Percentiles rank a stretch among this genome's conserved stretches.
Evolutionary conservation across 2,329 filamentous ascomycete genomes (phyloP).

Genomic region (Trichoderma harzianum): DNA sequence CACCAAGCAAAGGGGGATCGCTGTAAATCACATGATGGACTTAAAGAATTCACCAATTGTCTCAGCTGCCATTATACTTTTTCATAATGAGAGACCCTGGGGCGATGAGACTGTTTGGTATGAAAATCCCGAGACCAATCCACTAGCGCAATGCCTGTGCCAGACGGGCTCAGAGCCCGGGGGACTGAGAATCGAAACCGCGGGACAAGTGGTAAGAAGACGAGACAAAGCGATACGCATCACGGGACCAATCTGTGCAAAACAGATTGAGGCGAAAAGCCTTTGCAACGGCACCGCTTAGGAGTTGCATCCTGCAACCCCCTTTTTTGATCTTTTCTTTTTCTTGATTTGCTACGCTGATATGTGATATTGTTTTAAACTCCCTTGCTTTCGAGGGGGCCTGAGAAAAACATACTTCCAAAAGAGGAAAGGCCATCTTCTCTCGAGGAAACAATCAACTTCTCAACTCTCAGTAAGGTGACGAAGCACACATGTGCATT

Average conservation of each 20-base stretch:
- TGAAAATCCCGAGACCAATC: conserved; percentile 5
- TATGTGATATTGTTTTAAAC: background rate
- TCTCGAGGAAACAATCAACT: conserved; percentile 24
- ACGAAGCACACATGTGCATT: background rate
- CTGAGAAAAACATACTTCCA: background rate
- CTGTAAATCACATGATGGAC: background rate
- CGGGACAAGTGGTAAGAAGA: background rate
- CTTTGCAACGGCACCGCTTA: background rate
- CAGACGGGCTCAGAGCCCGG: background rate
- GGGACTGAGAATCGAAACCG: background rate
- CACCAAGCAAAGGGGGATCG: background rate
- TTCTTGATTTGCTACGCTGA: background rate
- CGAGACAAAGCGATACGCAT: background rate
- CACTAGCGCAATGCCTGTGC: background rate
- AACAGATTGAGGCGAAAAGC: background rate
- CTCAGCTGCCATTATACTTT: background rate
- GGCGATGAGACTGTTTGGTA: conserved; percentile 10
- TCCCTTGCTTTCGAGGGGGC: conserved; percentile 7
- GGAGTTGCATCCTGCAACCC: background rate
- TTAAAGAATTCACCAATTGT: background rate
- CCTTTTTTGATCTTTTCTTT: background rate
- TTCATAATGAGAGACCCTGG: background rate
- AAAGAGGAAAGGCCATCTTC: conserved; percentile 22
- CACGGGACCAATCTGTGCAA: background rate
- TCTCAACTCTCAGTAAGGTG: background rate